Conservation (phyloP, 768 basidiomycete species). For the Jaapia argillacea region DNA sequence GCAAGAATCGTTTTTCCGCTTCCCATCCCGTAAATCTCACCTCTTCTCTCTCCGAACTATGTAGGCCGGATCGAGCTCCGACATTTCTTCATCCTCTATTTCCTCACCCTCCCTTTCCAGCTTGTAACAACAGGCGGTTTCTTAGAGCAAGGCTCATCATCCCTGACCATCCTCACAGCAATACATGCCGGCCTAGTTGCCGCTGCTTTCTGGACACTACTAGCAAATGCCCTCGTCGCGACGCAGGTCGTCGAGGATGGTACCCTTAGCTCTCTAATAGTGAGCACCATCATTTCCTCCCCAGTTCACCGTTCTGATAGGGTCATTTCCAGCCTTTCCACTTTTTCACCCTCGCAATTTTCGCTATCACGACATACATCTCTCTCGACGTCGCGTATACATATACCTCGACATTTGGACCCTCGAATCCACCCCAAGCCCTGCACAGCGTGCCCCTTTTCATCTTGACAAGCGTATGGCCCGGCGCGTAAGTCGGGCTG, state of each 20-base stretch:
- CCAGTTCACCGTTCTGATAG: not conserved
- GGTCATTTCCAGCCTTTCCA: slow-evolving; percentile 45
- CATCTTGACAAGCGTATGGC: slow-evolving; percentile 73
- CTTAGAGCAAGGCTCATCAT: slow-evolving; percentile 65
- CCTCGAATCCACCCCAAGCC: slow-evolving; percentile 41
- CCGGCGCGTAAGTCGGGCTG: slow-evolving; percentile 47
- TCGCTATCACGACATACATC: slow-evolving; percentile 73
- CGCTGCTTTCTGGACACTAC: slow-evolving; percentile 69
- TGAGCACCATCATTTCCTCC: slow-evolving; percentile 23
- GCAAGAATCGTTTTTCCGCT: slow-evolving; percentile 23
- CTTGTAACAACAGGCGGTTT: slow-evolving; percentile 74
- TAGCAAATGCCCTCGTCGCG: slow-evolving; percentile 68
- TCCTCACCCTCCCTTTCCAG: slow-evolving; percentile 68
- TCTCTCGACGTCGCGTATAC: slow-evolving; percentile 69
- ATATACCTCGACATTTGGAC: slow-evolving; percentile 53
- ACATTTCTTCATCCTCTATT: slow-evolving; percentile 53
- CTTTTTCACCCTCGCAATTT: slow-evolving; percentile 45
- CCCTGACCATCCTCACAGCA: slow-evolving; percentile 62
- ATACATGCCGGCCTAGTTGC: slow-evolving; percentile 74
- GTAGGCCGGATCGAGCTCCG: slow-evolving; percentile 64
- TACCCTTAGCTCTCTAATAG: slow-evolving; percentile 57
- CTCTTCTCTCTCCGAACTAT: slow-evolving; percentile 2
- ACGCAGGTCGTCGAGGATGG: slow-evolving; percentile 95
- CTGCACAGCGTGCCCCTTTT: slow-evolving; percentile 72
- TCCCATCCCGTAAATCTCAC: not conserved